Conservation (phyloP, 2,329 filamentous ascomycete genomes). For the Aspergillus pseudonomiae region DNA sequence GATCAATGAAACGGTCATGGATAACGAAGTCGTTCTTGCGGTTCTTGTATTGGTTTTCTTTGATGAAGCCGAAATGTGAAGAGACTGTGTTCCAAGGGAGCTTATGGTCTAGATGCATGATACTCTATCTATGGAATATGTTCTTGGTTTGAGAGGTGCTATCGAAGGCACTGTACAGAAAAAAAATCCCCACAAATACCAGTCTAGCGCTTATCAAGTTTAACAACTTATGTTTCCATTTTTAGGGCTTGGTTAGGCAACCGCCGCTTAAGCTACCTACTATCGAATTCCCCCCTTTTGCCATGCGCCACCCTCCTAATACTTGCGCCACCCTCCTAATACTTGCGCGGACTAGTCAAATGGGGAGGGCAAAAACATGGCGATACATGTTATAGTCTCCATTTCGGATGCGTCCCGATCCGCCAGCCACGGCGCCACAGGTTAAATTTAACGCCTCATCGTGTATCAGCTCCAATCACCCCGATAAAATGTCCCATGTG, state of each 20-base stretch:
- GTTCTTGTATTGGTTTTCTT: not conserved
- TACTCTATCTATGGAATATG: not conserved
- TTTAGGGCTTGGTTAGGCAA: not conserved
- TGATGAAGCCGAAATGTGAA: not conserved
- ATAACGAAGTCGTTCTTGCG: not conserved
- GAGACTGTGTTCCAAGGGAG: not conserved
- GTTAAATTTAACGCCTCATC: not conserved
- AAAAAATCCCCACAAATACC: not conserved
- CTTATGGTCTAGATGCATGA: slow-evolving; percentile 2
- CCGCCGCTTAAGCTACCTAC: not conserved
- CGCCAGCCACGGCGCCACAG: not conserved
- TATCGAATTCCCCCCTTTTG: not conserved
- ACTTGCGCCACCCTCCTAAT: not conserved
- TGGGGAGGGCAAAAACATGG: not conserved
- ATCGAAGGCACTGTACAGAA: not conserved
- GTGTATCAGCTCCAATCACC: not conserved
- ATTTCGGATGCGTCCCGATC: not conserved
- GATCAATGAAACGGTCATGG: not conserved
- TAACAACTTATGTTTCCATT: not conserved
- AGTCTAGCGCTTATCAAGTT: not conserved
- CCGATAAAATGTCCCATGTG: not conserved
- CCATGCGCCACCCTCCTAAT: not conserved
- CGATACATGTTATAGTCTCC: not conserved
- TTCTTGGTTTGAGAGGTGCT: not conserved
- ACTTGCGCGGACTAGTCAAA: not conserved